Evolutionary conservation across 2,329 filamentous ascomycete genomes (phyloP).

Genomic region (Trichoderma koningiopsis): DNA sequence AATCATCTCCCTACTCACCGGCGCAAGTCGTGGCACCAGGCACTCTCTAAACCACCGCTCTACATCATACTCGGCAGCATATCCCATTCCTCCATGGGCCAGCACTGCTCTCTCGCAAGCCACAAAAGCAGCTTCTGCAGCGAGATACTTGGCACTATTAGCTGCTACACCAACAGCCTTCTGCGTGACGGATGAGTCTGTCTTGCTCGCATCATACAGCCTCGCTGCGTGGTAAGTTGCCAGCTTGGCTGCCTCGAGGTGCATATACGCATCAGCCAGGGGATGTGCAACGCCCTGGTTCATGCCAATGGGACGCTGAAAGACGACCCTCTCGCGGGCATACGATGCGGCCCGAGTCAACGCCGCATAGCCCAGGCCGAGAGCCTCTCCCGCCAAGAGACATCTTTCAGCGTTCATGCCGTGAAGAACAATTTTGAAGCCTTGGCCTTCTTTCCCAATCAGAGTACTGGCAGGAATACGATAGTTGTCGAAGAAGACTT

Average conservation of each 20-base stretch:
- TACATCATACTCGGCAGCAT: slow-evolving; percentile 65
- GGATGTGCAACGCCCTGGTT: slow-evolving; percentile 69
- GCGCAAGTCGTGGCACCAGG: slow-evolving; percentile 65
- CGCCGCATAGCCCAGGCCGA: slow-evolving; percentile 77
- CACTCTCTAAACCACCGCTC: slow-evolving; percentile 67
- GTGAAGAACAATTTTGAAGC: slow-evolving; percentile 77
- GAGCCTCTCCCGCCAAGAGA: slow-evolving; percentile 74
- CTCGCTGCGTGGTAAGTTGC: slow-evolving; percentile 66
- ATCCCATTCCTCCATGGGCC: slow-evolving; percentile 65
- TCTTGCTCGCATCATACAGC: slow-evolving; percentile 59
- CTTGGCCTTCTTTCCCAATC: slow-evolving; percentile 72
- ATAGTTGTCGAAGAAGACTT: slow-evolving; percentile 86
- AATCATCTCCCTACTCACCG: slow-evolving; percentile 72
- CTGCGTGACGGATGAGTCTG: slow-evolving; percentile 54
- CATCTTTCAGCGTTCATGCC: slow-evolving; percentile 81
- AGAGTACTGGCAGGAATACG: slow-evolving; percentile 63
- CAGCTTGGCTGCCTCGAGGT: slow-evolving; percentile 65
- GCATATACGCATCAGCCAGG: slow-evolving; percentile 66
- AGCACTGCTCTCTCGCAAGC: slow-evolving; percentile 64
- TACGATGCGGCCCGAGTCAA: slow-evolving; percentile 64
- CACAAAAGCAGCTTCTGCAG: slow-evolving; percentile 64
- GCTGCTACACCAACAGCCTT: slow-evolving; percentile 64
- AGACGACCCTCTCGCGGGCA: slow-evolving; percentile 66
- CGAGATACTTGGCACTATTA: slow-evolving; percentile 72
- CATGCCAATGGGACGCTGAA: slow-evolving; percentile 64